Base-by-base conservation (phyloP, 345 rosid species). In the Populus deltoides region DNA sequence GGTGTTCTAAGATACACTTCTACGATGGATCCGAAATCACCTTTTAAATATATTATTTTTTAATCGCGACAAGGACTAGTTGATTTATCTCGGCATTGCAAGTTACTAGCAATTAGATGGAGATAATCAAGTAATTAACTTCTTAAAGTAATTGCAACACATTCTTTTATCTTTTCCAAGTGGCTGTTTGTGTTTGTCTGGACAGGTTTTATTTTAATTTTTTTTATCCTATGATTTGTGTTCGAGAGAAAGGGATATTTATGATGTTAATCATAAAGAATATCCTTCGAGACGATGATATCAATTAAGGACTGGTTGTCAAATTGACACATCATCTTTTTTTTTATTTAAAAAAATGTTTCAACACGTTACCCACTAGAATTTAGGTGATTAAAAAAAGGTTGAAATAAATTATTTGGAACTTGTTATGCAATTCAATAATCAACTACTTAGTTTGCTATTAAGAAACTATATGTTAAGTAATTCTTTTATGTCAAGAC, bases 321-420 rank as follows among this genome's bases (percentile, higher is more conserved):
- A 66, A 67, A 25, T 47, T 53, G 36, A 43, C 36, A 29, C 61
- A 55, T 71, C 36, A 29, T 15, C 25, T 2, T 6, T 11, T 33
- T 25, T 25, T 0, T 31, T n/a, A n/a, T 33, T 4, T 4, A 33
- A 33, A 33, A 18, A 6, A 2, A 16, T 29, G 43, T 67, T 67
- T 36, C 27, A 67, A 20, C 74, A 75, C 68, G 74, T 82, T 75
- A 55, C 35, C 55, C 70, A 71, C 79, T 75, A 66, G 69, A 81
- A 35, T 45, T 61, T 8, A 61, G 39, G 70, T 25, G 6, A 45
- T 45, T 45, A 45, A 24, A 33, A 31, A 31, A 33, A 66, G 33
- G 41, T 15, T 66, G 10, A n/a, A 57, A 31, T 27, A 17, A 31
- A 66, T 12, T 7, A 29, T 33, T 66, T 66, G 70, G 39, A 33